Base-by-base conservation (phyloP, 208 protist species). In the Leishmania tarentolae region DNA sequence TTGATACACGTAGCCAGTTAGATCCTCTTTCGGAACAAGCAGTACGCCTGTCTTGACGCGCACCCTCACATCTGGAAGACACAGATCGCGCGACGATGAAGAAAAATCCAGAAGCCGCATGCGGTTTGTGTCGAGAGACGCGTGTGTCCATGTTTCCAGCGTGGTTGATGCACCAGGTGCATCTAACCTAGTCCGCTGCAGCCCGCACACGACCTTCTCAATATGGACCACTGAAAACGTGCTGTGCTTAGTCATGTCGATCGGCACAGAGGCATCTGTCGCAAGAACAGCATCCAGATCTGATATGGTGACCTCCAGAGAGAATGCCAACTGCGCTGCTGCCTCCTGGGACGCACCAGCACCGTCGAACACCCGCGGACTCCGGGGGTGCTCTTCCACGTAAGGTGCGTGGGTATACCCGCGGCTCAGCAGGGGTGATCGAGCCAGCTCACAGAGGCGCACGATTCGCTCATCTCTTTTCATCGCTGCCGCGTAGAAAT, bases 271-370 rank as follows among this genome's bases (percentile, higher is more conserved):
- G 4, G 78, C 82, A 65, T 86, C 74, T 9, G 73, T 79, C 0
- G 82, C 82, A 11, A 86, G 74, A 72, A 86, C 75, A 8, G 80
- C 37, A 71, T 82, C 73, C 44, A 82, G 13, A n/a, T 86, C 59
- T 6, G 78, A 76, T 3, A 82, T 24, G 19, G 17, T 72, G 24
- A 52, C 78, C 65, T 76, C 76, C 13, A 80, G 9, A 31, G 69
- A 71, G 1, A 86, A 31, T 21, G 44, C 31, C 31, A 56, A 24
- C 24, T 17, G 13, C 42, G n/a, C 8, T 35, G 52, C 28, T 19
- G 59, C 21, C 6, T 37, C 2, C 13, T 42, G 24, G 3, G 59
- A 24, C 3, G 63, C 21, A 3, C 19, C 1, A 17, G 46, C 42
- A 40, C 52, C n/a, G n/a, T 15, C 53, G 50, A 37, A 28, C 35